Evolutionary conservation across 192 early-diverging fungal species (phyloP).

Genomic region (Mortierella alpina): DNA sequence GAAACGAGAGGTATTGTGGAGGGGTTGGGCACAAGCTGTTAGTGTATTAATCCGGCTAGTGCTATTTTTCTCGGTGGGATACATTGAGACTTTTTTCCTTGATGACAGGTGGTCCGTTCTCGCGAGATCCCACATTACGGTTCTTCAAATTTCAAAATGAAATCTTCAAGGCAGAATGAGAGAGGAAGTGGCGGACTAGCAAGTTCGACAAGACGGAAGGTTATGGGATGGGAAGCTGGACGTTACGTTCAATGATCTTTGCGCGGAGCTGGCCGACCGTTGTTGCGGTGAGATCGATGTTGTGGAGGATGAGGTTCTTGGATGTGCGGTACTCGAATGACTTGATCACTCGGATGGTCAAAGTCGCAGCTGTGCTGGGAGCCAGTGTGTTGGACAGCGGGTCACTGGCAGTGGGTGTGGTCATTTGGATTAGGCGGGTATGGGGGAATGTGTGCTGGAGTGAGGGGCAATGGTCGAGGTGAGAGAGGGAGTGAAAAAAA

Average conservation of each 20-base stretch:
- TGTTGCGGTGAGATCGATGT: conserved; percentile 72
- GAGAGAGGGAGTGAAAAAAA: too few relatives aligned
- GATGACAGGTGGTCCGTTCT: not conserved
- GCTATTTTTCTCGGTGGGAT: not conserved
- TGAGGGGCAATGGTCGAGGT: too few relatives aligned
- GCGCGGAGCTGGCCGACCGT: conserved; percentile 74
- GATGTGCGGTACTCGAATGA: conserved; percentile 90
- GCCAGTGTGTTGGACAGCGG: conserved; percentile 58
- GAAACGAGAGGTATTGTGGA: not conserved
- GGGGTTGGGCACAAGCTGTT: not conserved
- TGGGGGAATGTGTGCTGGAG: too few relatives aligned
- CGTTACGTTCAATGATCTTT: conserved; percentile 66
- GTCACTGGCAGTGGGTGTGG: not conserved
- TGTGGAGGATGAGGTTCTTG: conserved; percentile 84
- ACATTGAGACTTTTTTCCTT: not conserved
- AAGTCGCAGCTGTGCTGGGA: conserved; percentile 63
- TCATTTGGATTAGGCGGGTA: too few relatives aligned
- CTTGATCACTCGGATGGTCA: conserved; percentile 91
- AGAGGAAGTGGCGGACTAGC: not conserved
- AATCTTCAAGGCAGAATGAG: not conserved
- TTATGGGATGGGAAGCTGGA: not conserved
- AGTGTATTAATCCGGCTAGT: conserved; percentile 2
- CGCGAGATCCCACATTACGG: not conserved
- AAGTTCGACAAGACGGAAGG: not conserved
- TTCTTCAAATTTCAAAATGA: not conserved